phyloP scores from a whole-genome alignment of 2,329 filamentous ascomycete species.

The Ilyonectria destructans region DNA sequence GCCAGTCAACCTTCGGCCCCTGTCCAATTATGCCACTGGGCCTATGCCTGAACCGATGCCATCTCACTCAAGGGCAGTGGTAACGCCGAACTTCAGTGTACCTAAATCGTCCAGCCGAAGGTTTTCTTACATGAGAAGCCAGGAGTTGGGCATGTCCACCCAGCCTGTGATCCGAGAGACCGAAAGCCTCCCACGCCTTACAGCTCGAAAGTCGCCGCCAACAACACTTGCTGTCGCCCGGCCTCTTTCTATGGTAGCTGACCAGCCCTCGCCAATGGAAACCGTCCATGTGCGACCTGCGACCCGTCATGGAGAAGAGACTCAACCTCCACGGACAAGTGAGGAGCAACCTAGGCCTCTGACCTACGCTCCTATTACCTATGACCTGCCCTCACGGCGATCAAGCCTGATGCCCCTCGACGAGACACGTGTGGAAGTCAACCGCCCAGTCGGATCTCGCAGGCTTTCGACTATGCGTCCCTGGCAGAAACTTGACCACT shows the following conservation, averaged over 20 bases:
- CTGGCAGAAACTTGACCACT: constrained; percentile 48
- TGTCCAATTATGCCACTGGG: constrained; percentile 42
- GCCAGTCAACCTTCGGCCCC: constrained; percentile 43
- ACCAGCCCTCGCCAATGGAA: constrained; percentile 63
- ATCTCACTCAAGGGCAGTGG: constrained; percentile 26
- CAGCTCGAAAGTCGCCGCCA: constrained; percentile 55
- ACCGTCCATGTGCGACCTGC: constrained; percentile 51
- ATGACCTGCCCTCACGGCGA: constrained; percentile 43
- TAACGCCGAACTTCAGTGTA: constrained; percentile 69
- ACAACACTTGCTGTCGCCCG: constrained; percentile 65
- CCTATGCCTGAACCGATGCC: constrained; percentile 28
- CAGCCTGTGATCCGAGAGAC: constrained; percentile 36
- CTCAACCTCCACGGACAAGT: constrained; percentile 20
- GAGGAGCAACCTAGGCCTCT: constrained; percentile 40
- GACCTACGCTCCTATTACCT: constrained; percentile 29
- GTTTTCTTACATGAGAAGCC: constrained; percentile 59
- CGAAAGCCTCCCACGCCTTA: constrained; percentile 35
- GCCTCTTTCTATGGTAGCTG: constrained; percentile 69
- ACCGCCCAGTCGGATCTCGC: constrained; percentile 46
- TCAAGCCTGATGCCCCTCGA: constrained; percentile 42
- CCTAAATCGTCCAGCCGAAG: constrained; percentile 64
- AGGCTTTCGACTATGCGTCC: constrained; percentile 53
- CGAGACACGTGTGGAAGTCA: constrained; percentile 38
- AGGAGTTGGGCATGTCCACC: constrained; percentile 36
- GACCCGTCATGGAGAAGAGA: constrained; percentile 49